These are phyloP conservation scores for Plasmodium yoelii DNA, from an alignment of 169 alveolate genomes.

Conservation along the genomic window DNA sequence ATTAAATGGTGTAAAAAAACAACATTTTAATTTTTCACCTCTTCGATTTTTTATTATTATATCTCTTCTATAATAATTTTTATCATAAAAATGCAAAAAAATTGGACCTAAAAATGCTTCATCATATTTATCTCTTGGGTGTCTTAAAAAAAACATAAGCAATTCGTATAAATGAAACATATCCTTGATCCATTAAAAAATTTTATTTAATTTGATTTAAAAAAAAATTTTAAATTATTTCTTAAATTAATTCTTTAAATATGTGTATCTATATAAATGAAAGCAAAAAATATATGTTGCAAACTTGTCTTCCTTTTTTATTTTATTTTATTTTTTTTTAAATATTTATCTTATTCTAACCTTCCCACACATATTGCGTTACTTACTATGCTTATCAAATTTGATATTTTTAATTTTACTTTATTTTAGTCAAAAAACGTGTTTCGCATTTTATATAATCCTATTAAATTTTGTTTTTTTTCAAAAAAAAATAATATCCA, in stretches of 20 bases:
- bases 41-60: conserved; percentile 57
- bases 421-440: no score
- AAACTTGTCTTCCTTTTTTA: no score
- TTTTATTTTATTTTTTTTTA: no score
- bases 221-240: not conserved
- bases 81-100: conserved; percentile 60
- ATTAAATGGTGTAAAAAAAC: conserved; percentile 58
- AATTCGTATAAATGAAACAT: conserved; percentile 74
- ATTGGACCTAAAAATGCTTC: conserved; percentile 74
- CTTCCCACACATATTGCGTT: no score
- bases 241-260: no score
- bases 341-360: no score
- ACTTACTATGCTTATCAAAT: no score
- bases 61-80: conserved; percentile 68
- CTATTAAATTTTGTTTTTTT: no score
- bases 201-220: not conserved
- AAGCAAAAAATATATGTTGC: not conserved
- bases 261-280: no score
- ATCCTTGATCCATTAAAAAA: not conserved
- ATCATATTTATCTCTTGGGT: conserved; percentile 69
- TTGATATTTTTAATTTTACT: no score
- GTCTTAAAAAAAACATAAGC: conserved; percentile 72
- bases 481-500: no score
- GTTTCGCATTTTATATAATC: no score
- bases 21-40: conserved; percentile 72